Conservation (phyloP, 2,329 filamentous ascomycete genomes). For the Domatiomyces globalis region DNA sequence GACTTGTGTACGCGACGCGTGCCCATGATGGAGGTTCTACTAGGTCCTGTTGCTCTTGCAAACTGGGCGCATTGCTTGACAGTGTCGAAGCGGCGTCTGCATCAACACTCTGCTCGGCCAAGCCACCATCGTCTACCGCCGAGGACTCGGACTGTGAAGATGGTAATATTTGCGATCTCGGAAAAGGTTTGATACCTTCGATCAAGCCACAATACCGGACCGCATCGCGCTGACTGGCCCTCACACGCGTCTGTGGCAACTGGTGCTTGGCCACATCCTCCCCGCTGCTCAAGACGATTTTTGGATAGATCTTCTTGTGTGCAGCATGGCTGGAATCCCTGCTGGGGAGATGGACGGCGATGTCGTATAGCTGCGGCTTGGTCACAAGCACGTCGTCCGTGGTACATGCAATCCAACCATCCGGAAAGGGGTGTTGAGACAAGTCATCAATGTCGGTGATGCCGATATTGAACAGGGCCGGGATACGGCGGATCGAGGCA, state of each 20-base stretch:
- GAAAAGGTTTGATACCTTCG: constrained; percentile 38
- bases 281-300: constrained; percentile 46
- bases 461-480: constrained; percentile 78
- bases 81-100: constrained; percentile 25
- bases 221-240: constrained; percentile 80
- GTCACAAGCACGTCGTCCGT: constrained; percentile 84
- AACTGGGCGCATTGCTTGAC: constrained; percentile 21
- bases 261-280: constrained; percentile 11
- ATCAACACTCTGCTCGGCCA: constrained; percentile 21
- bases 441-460: constrained; percentile 82
- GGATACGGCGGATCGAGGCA: constrained; percentile 35
- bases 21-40: constrained; percentile 47
- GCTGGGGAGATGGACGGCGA: constrained; percentile 69
- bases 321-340: constrained; percentile 41
- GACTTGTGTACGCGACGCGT: constrained; percentile 45
- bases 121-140: constrained; percentile 8
- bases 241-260: constrained; percentile 49
- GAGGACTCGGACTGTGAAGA: constrained; percentile 2
- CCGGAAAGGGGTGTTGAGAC: constrained; percentile 24
- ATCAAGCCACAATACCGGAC: constrained; percentile 61
- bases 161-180: neutral
- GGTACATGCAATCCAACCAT: constrained; percentile 85
- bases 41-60: constrained; percentile 30
- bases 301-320: constrained; percentile 54
- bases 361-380: constrained; percentile 77